Evolutionary conservation across 139 green algal genomes (phyloP), one percentile per base, ranked within the genome.

Genomic region (Astrephomene gubernaculifera): DNA sequence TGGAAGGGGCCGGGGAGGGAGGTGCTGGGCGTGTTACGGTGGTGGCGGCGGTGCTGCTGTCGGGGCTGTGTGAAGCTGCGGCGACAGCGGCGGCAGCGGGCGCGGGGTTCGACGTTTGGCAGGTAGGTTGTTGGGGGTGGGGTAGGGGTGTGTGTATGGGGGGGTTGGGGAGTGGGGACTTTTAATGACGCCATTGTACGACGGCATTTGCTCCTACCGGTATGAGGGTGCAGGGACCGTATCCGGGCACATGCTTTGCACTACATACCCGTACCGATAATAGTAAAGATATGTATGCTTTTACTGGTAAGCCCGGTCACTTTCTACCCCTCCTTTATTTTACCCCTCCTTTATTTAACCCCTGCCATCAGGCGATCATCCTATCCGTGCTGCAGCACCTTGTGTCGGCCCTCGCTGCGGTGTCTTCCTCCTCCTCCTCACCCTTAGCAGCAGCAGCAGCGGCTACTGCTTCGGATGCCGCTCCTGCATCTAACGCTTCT

Each of bases 341-440:
- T 57, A 17, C 17, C 35, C 35, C 65, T 72, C 65, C 63, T 12
- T 57, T 17, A 57, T 17, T 17, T 12, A 25, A 17, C 17, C 35
- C 35, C 65, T 72, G 33, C 63, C n/a, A n/a, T 21, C 65, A 75
- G 68, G 68, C 39, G 9, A 57, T 75, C 39, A n/a, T 75, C 38
- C 70, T 78, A 5, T 78, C 70, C 27, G 43, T 41, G 8, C 70
- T 78, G 41, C 70, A 78, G 44, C 44, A 52, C 33, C 70, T 78
- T 8, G 70, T 78, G 8, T 4, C 41, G 14, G 70, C 44, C 44
- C 70, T 78, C 8, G 70, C 70, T 0, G 44, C 43, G 6, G 63
- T 8, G 4, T 57, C 14, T 17, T 57, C 49, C 19, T 17, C 49
- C 49, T 25, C 12, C 49, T 57, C 49, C 49, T 25, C 49, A 57